Base-by-base conservation (phyloP, 2,329 filamentous ascomycete species). In the Xylaria multiplex region DNA sequence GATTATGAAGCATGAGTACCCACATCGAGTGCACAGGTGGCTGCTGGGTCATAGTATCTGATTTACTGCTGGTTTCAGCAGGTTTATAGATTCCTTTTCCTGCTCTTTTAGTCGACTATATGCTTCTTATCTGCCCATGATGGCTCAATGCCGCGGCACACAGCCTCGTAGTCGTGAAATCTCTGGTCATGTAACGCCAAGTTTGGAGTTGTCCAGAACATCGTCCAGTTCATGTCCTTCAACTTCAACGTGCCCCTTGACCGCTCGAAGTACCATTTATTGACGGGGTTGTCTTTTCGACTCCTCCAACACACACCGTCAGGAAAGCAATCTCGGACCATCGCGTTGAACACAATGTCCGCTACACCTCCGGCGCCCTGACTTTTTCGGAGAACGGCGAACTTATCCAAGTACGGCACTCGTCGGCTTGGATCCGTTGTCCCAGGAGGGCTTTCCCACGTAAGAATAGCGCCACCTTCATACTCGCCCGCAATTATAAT, bases 241-340 rank as follows among this genome's bases (percentile, higher is more conserved):
- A 99, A 81, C 80, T 96, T 96, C 85, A 90, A 91, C 2, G 90
- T 94, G 0, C 96, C 96, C 54, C 87, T 82, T 2, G 92, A 93
- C 54, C 96, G 86, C 80, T 99, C 96, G 80, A 98, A 97, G 78
- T 99, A 99, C 96, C 96, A 99, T 77, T 97, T 97, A 77, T 99
- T 99, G 4, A 99, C 96, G 0, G 94, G 95, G 75, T 99, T 98
- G 76, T 94, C 88, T 75, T 91, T 91, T 58, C 96, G 85, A 76
- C 92, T 96, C 63, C 94, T 85, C 96, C 96, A 99, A 75, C 94
- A 96, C 1, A 98, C 92, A 0, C 96, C 96, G 2, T 88, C 80
- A 0, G 94, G 94, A 71, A 98, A 96, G 73, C 94, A 97, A 22
- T 90, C 89, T 32, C 92, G 87, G 5, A 97, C 93, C 92, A 99